Conservation (phyloP, 164 flowering plant genomes). For the Nymphaea thermarum region DNA sequence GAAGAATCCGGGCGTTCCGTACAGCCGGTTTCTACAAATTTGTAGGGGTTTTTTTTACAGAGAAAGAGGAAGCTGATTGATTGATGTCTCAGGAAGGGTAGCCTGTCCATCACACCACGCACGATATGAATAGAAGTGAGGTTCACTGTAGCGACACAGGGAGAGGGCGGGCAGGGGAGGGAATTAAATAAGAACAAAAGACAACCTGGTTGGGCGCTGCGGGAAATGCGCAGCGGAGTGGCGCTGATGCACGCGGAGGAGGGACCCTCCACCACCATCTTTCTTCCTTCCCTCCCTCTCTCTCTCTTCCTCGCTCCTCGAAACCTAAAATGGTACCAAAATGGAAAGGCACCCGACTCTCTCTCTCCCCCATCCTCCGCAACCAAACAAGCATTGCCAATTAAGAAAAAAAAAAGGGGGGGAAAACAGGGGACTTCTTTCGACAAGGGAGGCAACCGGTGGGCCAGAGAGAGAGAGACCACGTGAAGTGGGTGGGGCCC, state of each 20-base stretch:
- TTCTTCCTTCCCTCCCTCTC: no score
- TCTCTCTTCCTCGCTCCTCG: background rate
- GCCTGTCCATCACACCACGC: no score
- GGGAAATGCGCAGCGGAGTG: background rate
- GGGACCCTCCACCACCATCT: background rate
- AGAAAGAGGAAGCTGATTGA: no score
- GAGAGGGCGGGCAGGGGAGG: no score
- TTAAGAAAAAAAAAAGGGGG: background rate
- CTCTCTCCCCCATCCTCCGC: background rate
- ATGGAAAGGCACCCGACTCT: background rate
- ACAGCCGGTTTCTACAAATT: no score
- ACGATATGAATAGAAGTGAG: no score
- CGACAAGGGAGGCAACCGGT: background rate
- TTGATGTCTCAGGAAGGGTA: no score
- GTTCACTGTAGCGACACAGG: no score
- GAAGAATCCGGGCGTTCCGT: no score
- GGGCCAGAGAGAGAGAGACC: background rate
- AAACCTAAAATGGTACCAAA: background rate
- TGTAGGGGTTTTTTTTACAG: no score
- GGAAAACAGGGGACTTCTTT: background rate
- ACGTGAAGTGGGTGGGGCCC: background rate
- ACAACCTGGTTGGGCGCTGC: background rate
- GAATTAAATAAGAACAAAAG: background rate
- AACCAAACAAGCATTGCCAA: background rate
- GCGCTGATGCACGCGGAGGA: background rate